Conservation (phyloP, 2,329 filamentous ascomycete species). For the Colletotrichum phormii region DNA sequence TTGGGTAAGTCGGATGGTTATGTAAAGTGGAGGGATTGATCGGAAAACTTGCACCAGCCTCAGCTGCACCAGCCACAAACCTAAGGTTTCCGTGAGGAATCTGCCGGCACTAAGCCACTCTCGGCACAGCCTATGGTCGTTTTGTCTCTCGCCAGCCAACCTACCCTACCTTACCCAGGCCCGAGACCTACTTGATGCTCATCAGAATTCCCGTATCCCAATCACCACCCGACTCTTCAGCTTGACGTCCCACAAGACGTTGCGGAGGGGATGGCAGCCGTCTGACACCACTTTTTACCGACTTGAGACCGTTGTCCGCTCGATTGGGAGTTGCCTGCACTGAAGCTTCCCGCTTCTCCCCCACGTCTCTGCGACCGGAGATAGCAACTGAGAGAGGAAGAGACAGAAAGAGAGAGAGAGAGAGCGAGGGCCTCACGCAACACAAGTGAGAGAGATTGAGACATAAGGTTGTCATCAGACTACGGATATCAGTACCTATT, state of each 20-base stretch:
- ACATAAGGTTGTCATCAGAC: neutral
- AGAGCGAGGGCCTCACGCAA: neutral
- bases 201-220: slow-evolving; percentile 32
- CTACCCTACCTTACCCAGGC: slow-evolving; percentile 5
- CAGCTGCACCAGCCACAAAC: slow-evolving; percentile 24
- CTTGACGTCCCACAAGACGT: slow-evolving; percentile 37
- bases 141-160: slow-evolving; percentile 34
- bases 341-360: slow-evolving; percentile 30
- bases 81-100: neutral
- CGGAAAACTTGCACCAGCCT: slow-evolving; percentile 3
- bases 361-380: slow-evolving; percentile 13
- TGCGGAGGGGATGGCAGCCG: slow-evolving; percentile 35
- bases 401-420: slow-evolving; percentile 1
- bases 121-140: slow-evolving; percentile 24
- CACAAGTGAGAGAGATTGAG: neutral
- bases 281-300: slow-evolving; percentile 32
- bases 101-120: slow-evolving; percentile 37
- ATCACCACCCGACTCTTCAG: slow-evolving; percentile 35
- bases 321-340: slow-evolving; percentile 18
- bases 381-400: neutral
- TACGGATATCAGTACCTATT: neutral
- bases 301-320: slow-evolving; percentile 32
- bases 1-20: slow-evolving; percentile 1
- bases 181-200: slow-evolving; percentile 34
- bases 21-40: slow-evolving; percentile 12